Percentiles rank a stretch among this genome's conserved stretches.
Evolutionary conservation across 345 rosid genomes (phyloP).

Genomic region (Citrus glauca): DNA sequence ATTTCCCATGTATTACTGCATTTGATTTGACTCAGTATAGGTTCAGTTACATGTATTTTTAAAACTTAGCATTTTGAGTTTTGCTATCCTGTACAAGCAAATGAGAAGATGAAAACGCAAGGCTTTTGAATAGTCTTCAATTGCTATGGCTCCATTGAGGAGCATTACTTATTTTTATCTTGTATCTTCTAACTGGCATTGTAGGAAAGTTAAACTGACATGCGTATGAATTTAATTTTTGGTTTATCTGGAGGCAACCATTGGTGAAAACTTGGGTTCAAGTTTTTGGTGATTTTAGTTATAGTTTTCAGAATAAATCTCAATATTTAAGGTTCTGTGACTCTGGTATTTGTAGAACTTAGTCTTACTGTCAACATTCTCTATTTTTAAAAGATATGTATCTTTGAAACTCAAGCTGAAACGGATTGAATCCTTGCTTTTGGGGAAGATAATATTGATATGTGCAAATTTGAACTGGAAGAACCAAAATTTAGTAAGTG

Average conservation of each 20-base stretch:
- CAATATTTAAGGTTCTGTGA: not conserved
- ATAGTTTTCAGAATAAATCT: not conserved
- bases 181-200: not conserved
- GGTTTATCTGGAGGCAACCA: not conserved
- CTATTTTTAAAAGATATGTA: not conserved
- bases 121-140: not conserved
- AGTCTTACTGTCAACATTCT: not conserved
- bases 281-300: not conserved
- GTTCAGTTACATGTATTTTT: not conserved
- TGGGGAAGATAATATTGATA: not conserved
- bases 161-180: not conserved
- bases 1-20: not conserved
- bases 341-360: not conserved
- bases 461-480: not conserved
- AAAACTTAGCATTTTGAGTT: not conserved
- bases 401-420: not conserved
- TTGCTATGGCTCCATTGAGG: not conserved
- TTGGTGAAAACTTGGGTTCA: not conserved
- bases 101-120: not conserved
- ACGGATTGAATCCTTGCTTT: not conserved
- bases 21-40: slow-evolving; percentile 7
- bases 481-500: not conserved
- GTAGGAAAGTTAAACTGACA: not conserved
- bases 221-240: not conserved
- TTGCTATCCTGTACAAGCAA: not conserved